Base-by-base conservation (phyloP, 805 yeast species). In the Metschnikowia aberdeeniae region DNA sequence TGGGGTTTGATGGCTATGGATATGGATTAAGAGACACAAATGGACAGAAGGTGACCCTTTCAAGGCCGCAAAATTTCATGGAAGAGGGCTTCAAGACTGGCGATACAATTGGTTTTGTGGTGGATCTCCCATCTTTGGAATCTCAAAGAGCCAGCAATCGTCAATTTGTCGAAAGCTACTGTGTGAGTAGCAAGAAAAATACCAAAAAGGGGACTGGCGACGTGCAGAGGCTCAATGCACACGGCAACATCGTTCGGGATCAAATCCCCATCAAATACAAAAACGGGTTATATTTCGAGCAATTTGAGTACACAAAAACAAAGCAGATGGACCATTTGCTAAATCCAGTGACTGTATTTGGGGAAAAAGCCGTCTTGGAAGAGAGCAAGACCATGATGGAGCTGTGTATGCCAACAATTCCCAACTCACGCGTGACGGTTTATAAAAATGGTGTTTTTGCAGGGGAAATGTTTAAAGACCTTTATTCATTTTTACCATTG, bases 1-100 rank as follows among this genome's bases (percentile, higher is more conserved):
- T 90, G 5, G 99, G 99, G 3, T 88, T 80, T 57, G 98, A 93
- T 63, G 92, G 89, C 0, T 93, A 89, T 66, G 92, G 97, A 0
- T 92, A 93, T 63, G 97, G 96, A 2, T 58, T 93, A 2, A 73
- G 97, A 47, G 97, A 92, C 64, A 75, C 76, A 31, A 73, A 76
- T 6, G 90, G 95, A 2, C 86, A 86, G 53, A 78, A 78, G 26
- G 73, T 93, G 20, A 95, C 93, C 52, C 65, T 84, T 36, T 82
- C 92, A 47, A 75, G 90, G 40, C 88, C 89, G 0, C 59, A 64
- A 22, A 73, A 75, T 29, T 78, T 80, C 51, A 70, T 84, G 72
- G 55, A 64, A 2, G 75, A 68, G 22, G 81, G 85, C 1, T 81
- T 89, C 53, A 65, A 67, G 26, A 63, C 80, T 1, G 97, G 97